Conservation (phyloP, 73 alveolate genomes). For the Blepharisma japonicum region DNA sequence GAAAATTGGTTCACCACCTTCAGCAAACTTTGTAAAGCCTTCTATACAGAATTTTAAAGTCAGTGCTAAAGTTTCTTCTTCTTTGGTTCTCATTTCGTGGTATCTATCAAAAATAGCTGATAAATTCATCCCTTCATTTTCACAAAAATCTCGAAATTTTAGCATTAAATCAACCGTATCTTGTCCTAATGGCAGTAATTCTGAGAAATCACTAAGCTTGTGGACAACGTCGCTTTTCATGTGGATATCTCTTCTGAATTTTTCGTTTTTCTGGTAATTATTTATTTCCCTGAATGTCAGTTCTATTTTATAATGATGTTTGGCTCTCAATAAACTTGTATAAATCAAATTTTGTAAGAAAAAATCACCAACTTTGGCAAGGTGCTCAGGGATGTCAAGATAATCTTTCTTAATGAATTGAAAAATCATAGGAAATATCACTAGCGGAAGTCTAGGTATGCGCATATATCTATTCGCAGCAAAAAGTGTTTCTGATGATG, state of each 20-base stretch:
- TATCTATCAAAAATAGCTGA: slow-evolving; percentile 8
- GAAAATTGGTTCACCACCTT: neutral
- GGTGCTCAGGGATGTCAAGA: neutral
- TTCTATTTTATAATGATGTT: slow-evolving; percentile 25
- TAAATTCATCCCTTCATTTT: slow-evolving; percentile 21
- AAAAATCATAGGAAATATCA: neutral
- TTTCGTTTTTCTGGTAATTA: slow-evolving; percentile 25
- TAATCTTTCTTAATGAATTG: neutral
- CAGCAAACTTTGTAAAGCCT: neutral
- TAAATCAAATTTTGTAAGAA: slow-evolving; percentile 25
- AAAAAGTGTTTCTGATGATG: slow-evolving; percentile 15
- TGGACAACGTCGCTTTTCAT: neutral
- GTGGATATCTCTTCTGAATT: neutral
- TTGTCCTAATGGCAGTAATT: neutral
- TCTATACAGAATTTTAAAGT: neutral
- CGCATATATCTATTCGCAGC: slow-evolving; percentile 12
- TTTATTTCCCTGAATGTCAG: slow-evolving; percentile 14
- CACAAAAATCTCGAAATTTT: slow-evolving; percentile 10
- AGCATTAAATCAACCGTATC: neutral
- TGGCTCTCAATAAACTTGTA: slow-evolving; percentile 10
- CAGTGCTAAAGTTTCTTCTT: slow-evolving; percentile 16
- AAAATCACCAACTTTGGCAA: slow-evolving; percentile 13
- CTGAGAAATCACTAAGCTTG: neutral
- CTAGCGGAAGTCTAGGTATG: slow-evolving; percentile 10
- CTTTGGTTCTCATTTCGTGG: slow-evolving; percentile 15